A percentile compares a stretch with the other conserved stretches of the same genome.
Evolutionary conservation across 768 basidiomycete genomes (phyloP).

Genomic region (Naganishia randhawae): DNA sequence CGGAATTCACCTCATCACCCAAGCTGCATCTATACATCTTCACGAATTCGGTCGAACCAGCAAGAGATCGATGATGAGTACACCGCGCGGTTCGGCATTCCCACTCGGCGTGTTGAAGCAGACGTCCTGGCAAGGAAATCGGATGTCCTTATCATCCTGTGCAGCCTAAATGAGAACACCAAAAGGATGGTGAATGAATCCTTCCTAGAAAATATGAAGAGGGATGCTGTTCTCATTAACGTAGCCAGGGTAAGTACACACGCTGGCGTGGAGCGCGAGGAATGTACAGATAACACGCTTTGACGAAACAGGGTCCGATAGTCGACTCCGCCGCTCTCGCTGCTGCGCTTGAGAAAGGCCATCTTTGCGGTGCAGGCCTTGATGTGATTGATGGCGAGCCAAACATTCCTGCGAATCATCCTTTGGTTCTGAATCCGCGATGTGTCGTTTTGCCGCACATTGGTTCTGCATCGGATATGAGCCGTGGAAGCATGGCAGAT

Average conservation of each 20-base stretch:
- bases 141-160: conserved; percentile 78
- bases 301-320: conserved; percentile 57
- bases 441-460: conserved; percentile 82
- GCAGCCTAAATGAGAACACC: conserved; percentile 57
- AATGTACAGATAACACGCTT: background rate
- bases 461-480: conserved; percentile 82
- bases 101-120: conserved; percentile 60
- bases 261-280: background rate
- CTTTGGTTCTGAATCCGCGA: conserved; percentile 72
- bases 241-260: conserved; percentile 59
- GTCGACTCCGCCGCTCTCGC: conserved; percentile 88
- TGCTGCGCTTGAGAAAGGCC: conserved; percentile 66
- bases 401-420: conserved; percentile 66
- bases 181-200: conserved; percentile 66
- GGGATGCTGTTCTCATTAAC: conserved; percentile 76
- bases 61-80: conserved; percentile 42
- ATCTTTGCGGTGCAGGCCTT: conserved; percentile 87
- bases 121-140: conserved; percentile 70
- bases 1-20: conserved; percentile 34
- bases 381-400: conserved; percentile 96
- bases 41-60: conserved; percentile 38
- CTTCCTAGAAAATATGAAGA: conserved; percentile 82
- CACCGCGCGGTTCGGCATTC: conserved; percentile 42
- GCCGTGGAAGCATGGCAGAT: conserved; percentile 74
- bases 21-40: conserved; percentile 41